phyloP scores from a whole-genome alignment of 768 basidiomycete species.

The Kwoniella dejecticola region DNA sequence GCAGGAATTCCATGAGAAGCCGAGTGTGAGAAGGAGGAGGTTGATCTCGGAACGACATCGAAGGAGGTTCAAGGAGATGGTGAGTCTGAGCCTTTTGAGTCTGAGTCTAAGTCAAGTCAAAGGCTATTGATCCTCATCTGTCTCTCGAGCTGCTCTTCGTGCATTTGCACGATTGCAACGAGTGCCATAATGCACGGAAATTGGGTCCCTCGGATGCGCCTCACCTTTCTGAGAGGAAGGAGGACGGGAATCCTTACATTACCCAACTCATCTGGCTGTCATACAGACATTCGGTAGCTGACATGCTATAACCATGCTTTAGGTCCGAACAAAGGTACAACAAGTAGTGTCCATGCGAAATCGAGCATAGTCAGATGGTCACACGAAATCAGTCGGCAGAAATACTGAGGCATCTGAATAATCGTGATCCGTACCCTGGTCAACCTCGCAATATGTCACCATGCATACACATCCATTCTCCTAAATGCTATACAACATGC shows the following conservation, averaged over 20 bases:
- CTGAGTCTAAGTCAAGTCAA: neutral
- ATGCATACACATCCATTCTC: neutral
- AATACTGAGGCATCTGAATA: no score
- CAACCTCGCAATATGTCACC: neutral
- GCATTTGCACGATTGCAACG: no score
- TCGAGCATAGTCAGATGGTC: slow-evolving; percentile 3
- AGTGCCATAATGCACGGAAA: no score
- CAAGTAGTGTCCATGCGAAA: slow-evolving; percentile 28
- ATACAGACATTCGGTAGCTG: no score
- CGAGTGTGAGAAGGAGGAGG: slow-evolving; percentile 23
- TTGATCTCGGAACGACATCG: slow-evolving; percentile 26
- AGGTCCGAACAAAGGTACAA: slow-evolving; percentile 30
- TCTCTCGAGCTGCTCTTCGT: no score
- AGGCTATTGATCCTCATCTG: no score
- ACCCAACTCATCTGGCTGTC: no score
- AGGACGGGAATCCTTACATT: no score
- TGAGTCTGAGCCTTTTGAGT: slow-evolving; percentile 9
- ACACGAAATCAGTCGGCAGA: neutral
- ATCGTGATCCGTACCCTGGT: neutral
- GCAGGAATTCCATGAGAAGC: slow-evolving; percentile 29
- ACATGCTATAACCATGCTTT: no score
- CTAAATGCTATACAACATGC: neutral
- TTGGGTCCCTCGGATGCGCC: no score
- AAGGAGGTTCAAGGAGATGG: slow-evolving; percentile 33
- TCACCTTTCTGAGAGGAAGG: no score